phyloP scores from a whole-genome alignment of 2,329 filamentous ascomycete genomes.

The Pestalotiopsis sp. region DNA sequence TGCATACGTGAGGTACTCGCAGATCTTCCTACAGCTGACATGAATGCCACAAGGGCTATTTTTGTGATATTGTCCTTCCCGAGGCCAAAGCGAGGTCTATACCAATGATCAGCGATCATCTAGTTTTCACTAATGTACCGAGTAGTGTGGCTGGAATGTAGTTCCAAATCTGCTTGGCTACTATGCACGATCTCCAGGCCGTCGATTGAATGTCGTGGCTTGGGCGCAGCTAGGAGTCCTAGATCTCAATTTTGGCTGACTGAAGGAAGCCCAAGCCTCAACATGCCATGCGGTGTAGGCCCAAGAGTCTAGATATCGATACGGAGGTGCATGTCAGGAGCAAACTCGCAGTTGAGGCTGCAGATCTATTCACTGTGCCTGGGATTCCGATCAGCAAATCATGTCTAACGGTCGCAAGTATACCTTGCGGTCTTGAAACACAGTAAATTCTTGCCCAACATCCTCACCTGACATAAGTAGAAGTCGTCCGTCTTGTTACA shows the following conservation, averaged over 20 bases:
- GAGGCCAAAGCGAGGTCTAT: neutral
- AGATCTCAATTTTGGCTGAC: neutral
- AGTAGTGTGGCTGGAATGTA: neutral
- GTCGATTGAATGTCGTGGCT: neutral
- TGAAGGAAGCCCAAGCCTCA: slow-evolving; percentile 1
- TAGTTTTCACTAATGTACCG: neutral
- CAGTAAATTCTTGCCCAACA: slow-evolving; percentile 9
- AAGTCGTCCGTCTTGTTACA: neutral
- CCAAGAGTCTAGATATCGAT: neutral
- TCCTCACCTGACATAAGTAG: neutral
- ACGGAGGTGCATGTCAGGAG: neutral
- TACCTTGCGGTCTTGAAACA: slow-evolving; percentile 10
- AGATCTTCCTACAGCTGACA: slow-evolving; percentile 1
- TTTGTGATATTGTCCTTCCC: slow-evolving; percentile 3
- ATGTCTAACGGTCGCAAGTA: neutral
- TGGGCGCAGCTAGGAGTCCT: neutral
- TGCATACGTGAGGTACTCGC: slow-evolving; percentile 8
- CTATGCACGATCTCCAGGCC: neutral
- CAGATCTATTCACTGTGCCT: neutral
- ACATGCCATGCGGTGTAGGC: slow-evolving; percentile 1
- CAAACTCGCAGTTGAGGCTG: neutral
- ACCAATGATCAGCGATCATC: neutral
- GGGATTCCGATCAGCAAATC: neutral
- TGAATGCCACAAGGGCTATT: slow-evolving; percentile 4
- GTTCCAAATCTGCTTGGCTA: neutral